Evolutionary conservation across 148 eudicot species (phyloP), one percentile per base, ranked within the genome.

Genomic region (Silene uniflora): DNA sequence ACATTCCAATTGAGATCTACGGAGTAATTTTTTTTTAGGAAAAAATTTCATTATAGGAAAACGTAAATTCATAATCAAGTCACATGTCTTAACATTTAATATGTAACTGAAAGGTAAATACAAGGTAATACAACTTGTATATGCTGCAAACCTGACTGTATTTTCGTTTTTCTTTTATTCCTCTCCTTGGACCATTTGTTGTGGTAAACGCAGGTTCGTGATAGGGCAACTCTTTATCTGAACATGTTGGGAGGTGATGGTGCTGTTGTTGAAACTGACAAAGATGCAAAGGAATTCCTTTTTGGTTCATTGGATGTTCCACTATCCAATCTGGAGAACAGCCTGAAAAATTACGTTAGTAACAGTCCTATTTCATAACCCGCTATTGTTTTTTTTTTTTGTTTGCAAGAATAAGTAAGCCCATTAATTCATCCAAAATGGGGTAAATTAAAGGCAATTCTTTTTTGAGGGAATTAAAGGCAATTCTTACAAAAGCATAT

Each of bases 201-300:
- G 58, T 22, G 13, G 84, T 67, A n/a, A 77, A 58, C 69, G 71
- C 86, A 95, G 99, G 99, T 95, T 75, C 96, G 99, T 79, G 99
- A 95, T 75, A 88, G 99, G 88, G 99, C 99, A 42, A 95, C 99
- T 10, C 91, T 94, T 24, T 94, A 94, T 80, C 82, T 94, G 84
- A 85, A 86, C 71, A 91, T 83, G 58, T 89, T 94, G 81, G 97
- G 86, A 77, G 98, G 93, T 39, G 92, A 92, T 80, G 94, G 91
- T 73, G 85, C 84, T 75, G 88, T 87, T 29, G 84, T 86, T 87
- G 98, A 94, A 89, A 89, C 96, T 75, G 97, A 89, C 73, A 75
- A 88, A 80, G 91, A 87, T 77, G 88, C 85, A 69, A 89, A 89
- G 83, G 94, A 92, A 62, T 95, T 92, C 78, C 87, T 95, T 69